Conservation (phyloP, 176 grass and related monocot genomes). For the Oryza meyeriana region DNA sequence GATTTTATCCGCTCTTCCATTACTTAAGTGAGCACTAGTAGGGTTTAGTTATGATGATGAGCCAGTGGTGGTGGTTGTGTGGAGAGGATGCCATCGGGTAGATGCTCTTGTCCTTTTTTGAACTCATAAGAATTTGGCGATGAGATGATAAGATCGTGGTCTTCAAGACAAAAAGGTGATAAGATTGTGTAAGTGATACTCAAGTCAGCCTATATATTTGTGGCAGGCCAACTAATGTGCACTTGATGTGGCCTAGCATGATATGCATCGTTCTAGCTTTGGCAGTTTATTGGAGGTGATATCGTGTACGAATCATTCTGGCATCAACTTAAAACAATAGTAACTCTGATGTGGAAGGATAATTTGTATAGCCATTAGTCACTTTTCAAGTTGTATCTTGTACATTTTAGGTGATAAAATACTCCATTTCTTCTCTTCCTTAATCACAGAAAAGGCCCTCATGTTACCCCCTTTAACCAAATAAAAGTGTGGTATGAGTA, state of each 20-base stretch:
- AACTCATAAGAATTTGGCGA: constrained; percentile 5
- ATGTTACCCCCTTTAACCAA: background rate
- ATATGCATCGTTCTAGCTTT: background rate
- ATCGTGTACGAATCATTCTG: constrained; percentile 25
- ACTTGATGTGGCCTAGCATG: background rate
- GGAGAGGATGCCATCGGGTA: background rate
- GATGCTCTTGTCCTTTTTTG: background rate
- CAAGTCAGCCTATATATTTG: background rate
- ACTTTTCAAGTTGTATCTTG: background rate
- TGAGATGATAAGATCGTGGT: background rate
- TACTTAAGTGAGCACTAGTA: constrained; percentile 20
- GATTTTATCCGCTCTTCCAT: constrained; percentile 11
- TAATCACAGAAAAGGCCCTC: background rate
- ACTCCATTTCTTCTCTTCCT: background rate
- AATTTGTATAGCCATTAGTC: background rate
- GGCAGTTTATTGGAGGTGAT: background rate
- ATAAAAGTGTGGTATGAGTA: background rate
- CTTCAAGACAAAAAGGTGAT: background rate
- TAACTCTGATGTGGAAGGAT: background rate
- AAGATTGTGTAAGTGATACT: background rate
- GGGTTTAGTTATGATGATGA: background rate
- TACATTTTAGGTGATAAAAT: background rate
- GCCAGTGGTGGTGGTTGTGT: constrained; percentile 24
- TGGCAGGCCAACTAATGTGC: constrained; percentile 7
- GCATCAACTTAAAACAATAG: constrained; percentile 16